Conservation (phyloP, 2,329 filamentous ascomycete genomes). For the Cercospora zeae-maydis region DNA sequence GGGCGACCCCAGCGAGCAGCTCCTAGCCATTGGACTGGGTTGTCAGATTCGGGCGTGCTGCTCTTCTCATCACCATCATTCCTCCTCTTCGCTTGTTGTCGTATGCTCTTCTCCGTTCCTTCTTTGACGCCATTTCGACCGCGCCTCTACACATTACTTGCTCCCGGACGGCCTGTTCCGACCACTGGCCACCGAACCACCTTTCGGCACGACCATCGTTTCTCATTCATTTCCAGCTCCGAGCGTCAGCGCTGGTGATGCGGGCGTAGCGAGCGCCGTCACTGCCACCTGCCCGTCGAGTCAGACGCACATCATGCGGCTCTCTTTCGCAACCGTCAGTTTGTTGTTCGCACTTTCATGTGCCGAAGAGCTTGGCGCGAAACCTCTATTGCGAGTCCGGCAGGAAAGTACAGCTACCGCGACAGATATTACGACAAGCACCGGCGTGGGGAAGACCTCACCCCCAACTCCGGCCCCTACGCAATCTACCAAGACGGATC, state of each 20-base stretch:
- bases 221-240: background rate
- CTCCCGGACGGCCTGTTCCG: slow-evolving; percentile 2
- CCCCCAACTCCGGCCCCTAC: slow-evolving; percentile 4
- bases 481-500: background rate
- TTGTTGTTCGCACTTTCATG: slow-evolving; percentile 10
- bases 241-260: background rate
- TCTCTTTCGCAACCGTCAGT: background rate
- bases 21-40: slow-evolving; percentile 6
- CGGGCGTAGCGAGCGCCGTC: background rate
- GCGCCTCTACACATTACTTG: background rate
- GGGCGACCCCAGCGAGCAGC: slow-evolving; percentile 6
- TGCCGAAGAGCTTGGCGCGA: slow-evolving; percentile 8
- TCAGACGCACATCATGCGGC: slow-evolving; percentile 7
- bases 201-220: background rate
- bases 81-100: slow-evolving; percentile 1
- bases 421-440: slow-evolving; percentile 4
- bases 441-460: slow-evolving; percentile 1
- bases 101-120: background rate
- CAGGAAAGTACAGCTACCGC: slow-evolving; percentile 8
- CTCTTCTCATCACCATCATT: background rate
- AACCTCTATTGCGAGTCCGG: slow-evolving; percentile 6
- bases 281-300: background rate
- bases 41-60: slow-evolving; percentile 8
- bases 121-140: background rate
- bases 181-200: slow-evolving; percentile 11